Conservation (phyloP, 192 early-diverging fungal species). For the Mortierella claussenii region DNA sequence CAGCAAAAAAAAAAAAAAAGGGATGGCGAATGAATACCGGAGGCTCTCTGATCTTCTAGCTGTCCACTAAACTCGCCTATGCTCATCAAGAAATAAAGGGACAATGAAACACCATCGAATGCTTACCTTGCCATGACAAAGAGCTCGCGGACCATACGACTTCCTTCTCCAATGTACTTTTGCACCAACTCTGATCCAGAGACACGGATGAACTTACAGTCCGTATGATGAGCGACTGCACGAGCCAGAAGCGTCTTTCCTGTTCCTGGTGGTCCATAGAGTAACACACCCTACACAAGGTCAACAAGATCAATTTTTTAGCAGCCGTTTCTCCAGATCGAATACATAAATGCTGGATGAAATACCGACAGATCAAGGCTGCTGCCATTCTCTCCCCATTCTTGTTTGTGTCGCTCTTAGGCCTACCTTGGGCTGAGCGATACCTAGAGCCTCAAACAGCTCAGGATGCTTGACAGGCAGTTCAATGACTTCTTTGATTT, state of each 20-base stretch:
- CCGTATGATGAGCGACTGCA: conserved; percentile 93
- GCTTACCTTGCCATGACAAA: conserved; percentile 90
- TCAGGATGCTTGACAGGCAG: conserved; percentile 99
- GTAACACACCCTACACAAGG: conserved; percentile 84
- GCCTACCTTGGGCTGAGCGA: conserved; percentile 94
- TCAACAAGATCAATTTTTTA: too few relatives aligned
- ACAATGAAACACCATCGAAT: background rate
- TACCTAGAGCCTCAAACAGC: conserved; percentile 96
- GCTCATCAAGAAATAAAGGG: background rate
- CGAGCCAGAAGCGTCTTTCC: conserved; percentile 90
- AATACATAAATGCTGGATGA: background rate
- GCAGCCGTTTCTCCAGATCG: background rate
- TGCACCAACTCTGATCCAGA: conserved; percentile 91
- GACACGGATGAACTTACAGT: conserved; percentile 92
- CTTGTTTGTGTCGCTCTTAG: background rate
- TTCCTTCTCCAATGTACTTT: conserved; percentile 94
- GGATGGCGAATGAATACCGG: background rate
- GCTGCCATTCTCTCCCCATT: background rate
- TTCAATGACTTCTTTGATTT: conserved; percentile 99
- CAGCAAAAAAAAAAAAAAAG: background rate
- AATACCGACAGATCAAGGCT: background rate
- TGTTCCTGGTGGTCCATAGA: conserved; percentile 91
- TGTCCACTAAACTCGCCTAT: background rate
- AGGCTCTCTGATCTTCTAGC: too few relatives aligned
- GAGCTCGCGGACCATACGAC: conserved; percentile 91